Percentiles rank a stretch among this genome's conserved stretches.
These are phyloP conservation scores for Inonotus hispidus DNA, from an alignment of 1,284 basidiomycete genomes.

Conservation along the genomic window DNA sequence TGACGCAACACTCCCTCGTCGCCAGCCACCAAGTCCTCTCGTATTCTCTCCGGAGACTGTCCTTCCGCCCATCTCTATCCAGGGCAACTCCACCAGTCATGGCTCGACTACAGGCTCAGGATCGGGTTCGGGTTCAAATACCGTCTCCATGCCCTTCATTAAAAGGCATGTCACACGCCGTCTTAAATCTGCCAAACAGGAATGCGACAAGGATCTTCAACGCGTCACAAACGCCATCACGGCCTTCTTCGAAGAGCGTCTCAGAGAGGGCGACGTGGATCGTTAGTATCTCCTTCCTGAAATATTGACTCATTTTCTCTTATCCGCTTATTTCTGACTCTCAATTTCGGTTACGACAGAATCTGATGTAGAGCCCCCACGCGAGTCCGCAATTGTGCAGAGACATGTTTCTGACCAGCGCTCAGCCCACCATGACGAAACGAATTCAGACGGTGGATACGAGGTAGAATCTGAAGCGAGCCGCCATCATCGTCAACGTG, in stretches of 20 bases:
- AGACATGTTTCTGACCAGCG: conserved; percentile 51
- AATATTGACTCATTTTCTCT: too few species aligned
- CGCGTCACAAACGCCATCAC: conserved; percentile 93
- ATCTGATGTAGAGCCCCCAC: conserved; percentile 20
- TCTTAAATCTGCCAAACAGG: conserved; percentile 88
- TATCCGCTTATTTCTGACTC: conserved; percentile 32
- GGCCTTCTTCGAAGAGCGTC: conserved; percentile 85
- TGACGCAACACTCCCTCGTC: conserved; percentile 51
- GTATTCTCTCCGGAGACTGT: conserved; percentile 65
- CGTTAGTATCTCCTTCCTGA: conserved; percentile 21
- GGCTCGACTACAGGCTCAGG: conserved; percentile 36
- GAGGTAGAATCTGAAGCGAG: conserved; percentile 65
- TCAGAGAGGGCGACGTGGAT: conserved; percentile 63
- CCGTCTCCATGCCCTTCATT: conserved; percentile 87
- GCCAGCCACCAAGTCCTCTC: conserved; percentile 71
- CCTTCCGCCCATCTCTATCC: conserved; percentile 43
- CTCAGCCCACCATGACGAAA: conserved; percentile 58
- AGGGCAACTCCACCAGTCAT: conserved; percentile 36
- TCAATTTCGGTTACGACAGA: conserved; percentile 12
- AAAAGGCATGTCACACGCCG: conserved; percentile 90
- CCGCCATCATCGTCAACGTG: conserved; percentile 71
- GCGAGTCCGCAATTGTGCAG: conserved; percentile 46
- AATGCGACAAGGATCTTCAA: conserved; percentile 92
- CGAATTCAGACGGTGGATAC: conserved; percentile 73
- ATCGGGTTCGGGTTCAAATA: conserved; percentile 51